phyloP scores from a whole-genome alignment of 371 early-diverging fungal genomes.

The Nematocida ironsii region DNA sequence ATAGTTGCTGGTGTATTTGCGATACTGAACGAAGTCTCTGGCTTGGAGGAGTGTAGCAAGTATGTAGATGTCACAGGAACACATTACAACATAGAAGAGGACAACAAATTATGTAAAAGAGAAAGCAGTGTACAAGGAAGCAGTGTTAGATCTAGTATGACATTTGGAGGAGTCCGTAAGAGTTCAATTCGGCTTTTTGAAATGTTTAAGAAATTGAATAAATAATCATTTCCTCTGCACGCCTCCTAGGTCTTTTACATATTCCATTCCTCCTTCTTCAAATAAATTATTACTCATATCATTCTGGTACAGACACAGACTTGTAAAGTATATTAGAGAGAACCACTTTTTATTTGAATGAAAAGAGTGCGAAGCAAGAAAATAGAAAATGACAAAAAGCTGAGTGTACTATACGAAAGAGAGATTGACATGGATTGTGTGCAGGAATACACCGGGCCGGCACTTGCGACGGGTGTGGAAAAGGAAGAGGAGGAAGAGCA shows the following conservation, averaged over 20 bases:
- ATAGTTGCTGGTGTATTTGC: slow-evolving; percentile 50
- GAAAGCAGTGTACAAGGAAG: slow-evolving; percentile 55
- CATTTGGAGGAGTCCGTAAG: slow-evolving; percentile 51
- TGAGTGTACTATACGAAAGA: slow-evolving; percentile 48
- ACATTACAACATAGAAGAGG: slow-evolving; percentile 42
- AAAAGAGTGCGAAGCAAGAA: slow-evolving; percentile 56
- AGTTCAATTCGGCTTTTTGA: slow-evolving; percentile 51
- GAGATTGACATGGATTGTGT: slow-evolving; percentile 38
- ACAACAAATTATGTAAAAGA: slow-evolving; percentile 49
- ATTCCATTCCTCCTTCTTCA: too few relatives aligned
- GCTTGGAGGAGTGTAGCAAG: slow-evolving; percentile 49
- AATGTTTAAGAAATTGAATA: slow-evolving; percentile 47
- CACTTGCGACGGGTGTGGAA: slow-evolving; percentile 53
- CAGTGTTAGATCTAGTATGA: slow-evolving; percentile 33
- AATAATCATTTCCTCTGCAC: slow-evolving; percentile 11
- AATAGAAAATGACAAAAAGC: slow-evolving; percentile 57
- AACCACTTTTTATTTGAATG: slow-evolving; percentile 47
- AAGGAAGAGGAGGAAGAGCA: slow-evolving; percentile 61
- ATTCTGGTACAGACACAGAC: background rate
- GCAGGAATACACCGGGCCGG: slow-evolving; percentile 47
- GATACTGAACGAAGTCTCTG: slow-evolving; percentile 41
- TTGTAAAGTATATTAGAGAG: slow-evolving; percentile 5
- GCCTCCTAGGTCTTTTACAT: background rate
- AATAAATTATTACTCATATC: background rate
- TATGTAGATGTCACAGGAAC: slow-evolving; percentile 53